Base-by-base conservation (phyloP, 257 asterid species). In the Nicotiana tomentosiformis region DNA sequence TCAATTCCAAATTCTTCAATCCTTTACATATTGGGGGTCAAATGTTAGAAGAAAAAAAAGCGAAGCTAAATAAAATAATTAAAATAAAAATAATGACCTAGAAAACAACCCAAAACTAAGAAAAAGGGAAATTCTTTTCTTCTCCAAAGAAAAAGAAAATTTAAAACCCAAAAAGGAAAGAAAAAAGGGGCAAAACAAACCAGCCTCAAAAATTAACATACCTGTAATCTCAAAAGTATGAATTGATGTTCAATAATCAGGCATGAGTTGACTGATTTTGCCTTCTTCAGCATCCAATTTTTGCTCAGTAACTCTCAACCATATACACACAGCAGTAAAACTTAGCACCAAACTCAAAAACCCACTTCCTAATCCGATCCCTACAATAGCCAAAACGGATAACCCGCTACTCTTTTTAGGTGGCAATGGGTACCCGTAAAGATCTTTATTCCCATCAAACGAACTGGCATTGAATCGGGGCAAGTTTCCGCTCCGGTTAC, bases 311-410 rank as follows among this genome's bases (percentile, higher is more conserved):
- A 89, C 84, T 87, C 92, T 93, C 90, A 96, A 86, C 99, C 99
- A 96, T 5, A 94, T 46, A 76, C 99, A 96, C 53, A 96, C 99
- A 4, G 93, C 99, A 16, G 93, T 90, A 84, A 96, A 96, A 83
- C 99, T 96, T 79, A 96, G 84, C 1, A 93, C 89, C 90, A 96
- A 85, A 89, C 99, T 96, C 56, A 90, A 67, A 46, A 96, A 84
- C 84, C 99, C 99, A 78, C 98, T 96, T 9, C 97, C 98, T 30
- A 96, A 89, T 67, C 99, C 99, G 92, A 96, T 96, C 87, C 97
- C 99, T 7, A 96, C 99, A 29, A 96, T 93, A 15, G 92, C 89
- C 83, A 90, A 10, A 7, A 96, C 83, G 18, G 96, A 90, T 10
- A 96, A 85, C 78, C 97, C 97, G 49, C 64, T 91, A 32, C 86